Base-by-base conservation (phyloP, 1,284 basidiomycete genomes). In the Meripilus lineatus region DNA sequence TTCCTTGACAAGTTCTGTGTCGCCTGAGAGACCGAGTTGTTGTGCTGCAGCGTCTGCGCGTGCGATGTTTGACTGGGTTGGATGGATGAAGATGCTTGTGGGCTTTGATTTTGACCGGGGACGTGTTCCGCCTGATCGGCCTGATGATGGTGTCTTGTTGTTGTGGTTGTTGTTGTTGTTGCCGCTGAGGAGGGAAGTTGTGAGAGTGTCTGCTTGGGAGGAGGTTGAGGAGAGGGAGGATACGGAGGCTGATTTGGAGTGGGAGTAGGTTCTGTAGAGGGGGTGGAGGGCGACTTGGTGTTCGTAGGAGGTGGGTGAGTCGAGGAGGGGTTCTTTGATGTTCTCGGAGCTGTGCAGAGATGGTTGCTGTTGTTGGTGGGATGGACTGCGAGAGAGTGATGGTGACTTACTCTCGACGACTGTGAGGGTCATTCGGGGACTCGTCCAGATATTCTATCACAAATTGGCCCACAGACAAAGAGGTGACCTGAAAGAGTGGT, bases 21-120 rank as follows among this genome's bases (percentile, higher is more conserved):
- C 67, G 24, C 69, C 64, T 3, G 55, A 52, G n/a, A 80, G 46
- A 20, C 77, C 78, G 35, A 81, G 61, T 53, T 79, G 69, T 33
- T 74, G 59, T 0, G 77, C 78, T 15, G 62, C 68, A 5, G 73
- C 77, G 48, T 84, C 81, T 4, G 82, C 81, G 25, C 81, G 75
- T 5, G 77, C 77, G 46, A 81, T 52, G 54, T 82, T 82, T 28
- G 78, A 81, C 32, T 79, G 57, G 30, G 58, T 63, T 1, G 82
- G 80, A 52, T 83, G 81, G 40, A 83, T 82, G 54, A 77, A 76
- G 42, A 82, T 76, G 36, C 56, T 58, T 8, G 74, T 71, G 1
- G 79, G 79, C 55, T 79, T 81, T 38, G 75, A 71, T 56, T 66
- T 76, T 14, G 71, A 65, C 40, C 72, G 71, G 11, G 68, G 64